A percentile compares a stretch with the other conserved stretches of the same genome.
Evolutionary conservation across 768 basidiomycete species (phyloP).

Genomic region (Amanita pallidorosea): DNA sequence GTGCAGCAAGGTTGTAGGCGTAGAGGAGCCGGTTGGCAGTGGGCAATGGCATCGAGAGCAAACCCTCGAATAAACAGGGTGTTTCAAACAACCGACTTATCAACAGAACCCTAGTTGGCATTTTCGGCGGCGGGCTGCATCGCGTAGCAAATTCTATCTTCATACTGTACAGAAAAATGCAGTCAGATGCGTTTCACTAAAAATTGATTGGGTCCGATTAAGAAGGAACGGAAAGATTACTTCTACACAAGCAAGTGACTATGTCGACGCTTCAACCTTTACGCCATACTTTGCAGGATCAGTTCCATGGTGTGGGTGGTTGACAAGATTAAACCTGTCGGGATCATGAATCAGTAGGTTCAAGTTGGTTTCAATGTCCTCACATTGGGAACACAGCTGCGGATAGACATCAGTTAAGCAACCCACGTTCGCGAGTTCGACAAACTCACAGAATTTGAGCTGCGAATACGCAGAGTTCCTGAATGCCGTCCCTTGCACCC

Average conservation of each 20-base stretch:
- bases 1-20: no score
- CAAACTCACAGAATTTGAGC: conserved; percentile 75
- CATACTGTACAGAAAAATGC: no score
- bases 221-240: not conserved
- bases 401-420: conserved; percentile 5
- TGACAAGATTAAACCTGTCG: conserved; percentile 87
- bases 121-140: no score
- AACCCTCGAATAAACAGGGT: no score
- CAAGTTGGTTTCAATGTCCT: conserved; percentile 12
- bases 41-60: no score
- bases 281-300: conserved; percentile 73
- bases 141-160: no score
- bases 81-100: no score
- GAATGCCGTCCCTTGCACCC: conserved; percentile 81
- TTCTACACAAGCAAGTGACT: conserved; percentile 8
- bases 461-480: conserved; percentile 91
- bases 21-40: no score
- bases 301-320: conserved; percentile 80
- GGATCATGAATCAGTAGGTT: not conserved
- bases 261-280: conserved; percentile 18
- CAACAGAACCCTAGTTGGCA: no score
- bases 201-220: not conserved
- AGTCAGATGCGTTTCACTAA: not conserved
- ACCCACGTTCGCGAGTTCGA: conserved; percentile 2
- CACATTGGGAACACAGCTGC: conserved; percentile 71